Evolutionary conservation across 768 basidiomycete species (phyloP).

Genomic region (Lenzites betulinus): DNA sequence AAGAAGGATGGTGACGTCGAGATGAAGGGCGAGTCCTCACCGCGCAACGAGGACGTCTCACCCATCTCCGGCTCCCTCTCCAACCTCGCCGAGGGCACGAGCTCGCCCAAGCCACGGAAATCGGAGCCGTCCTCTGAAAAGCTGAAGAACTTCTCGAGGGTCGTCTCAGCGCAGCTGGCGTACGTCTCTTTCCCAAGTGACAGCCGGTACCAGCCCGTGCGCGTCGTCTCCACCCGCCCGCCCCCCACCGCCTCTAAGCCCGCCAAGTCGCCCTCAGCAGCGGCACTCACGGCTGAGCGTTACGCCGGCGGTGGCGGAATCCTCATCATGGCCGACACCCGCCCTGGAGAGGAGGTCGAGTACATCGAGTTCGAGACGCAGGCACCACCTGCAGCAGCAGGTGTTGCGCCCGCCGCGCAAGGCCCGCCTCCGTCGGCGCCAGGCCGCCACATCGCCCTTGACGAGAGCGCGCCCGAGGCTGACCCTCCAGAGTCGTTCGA

Average conservation of each 20-base stretch:
- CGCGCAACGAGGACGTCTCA: conserved; percentile 50
- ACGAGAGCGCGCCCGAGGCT: conserved; percentile 68
- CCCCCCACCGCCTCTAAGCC: conserved; percentile 20
- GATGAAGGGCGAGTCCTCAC: conserved; percentile 68
- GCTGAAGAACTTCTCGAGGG: conserved; percentile 87
- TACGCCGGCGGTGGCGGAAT: conserved; percentile 87
- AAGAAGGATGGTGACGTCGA: conserved; percentile 70
- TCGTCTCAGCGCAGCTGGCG: conserved; percentile 86
- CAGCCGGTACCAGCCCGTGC: conserved; percentile 86
- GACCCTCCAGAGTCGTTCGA: conserved; percentile 82
- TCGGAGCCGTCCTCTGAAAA: conserved; percentile 75
- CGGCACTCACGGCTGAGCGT: conserved; percentile 51
- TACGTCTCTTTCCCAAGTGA: conserved; percentile 81
- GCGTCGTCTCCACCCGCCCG: conserved; percentile 60
- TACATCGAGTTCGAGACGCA: conserved; percentile 61
- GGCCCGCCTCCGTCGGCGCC: conserved; percentile 34
- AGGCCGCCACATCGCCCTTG: conserved; percentile 59
- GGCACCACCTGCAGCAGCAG: conserved; percentile 26
- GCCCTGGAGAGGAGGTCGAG: conserved; percentile 70
- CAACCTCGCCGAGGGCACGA: conserved; percentile 45
- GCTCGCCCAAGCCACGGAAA: conserved; percentile 52
- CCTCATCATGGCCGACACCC: conserved; percentile 75
- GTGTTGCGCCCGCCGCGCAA: conserved; percentile 18
- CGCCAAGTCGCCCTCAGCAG: conserved; percentile 20
- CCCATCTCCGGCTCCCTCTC: conserved; percentile 57